These are phyloP conservation scores for Fusarium succisae DNA, from an alignment of 2,329 filamentous ascomycete species.

Conservation along the genomic window DNA sequence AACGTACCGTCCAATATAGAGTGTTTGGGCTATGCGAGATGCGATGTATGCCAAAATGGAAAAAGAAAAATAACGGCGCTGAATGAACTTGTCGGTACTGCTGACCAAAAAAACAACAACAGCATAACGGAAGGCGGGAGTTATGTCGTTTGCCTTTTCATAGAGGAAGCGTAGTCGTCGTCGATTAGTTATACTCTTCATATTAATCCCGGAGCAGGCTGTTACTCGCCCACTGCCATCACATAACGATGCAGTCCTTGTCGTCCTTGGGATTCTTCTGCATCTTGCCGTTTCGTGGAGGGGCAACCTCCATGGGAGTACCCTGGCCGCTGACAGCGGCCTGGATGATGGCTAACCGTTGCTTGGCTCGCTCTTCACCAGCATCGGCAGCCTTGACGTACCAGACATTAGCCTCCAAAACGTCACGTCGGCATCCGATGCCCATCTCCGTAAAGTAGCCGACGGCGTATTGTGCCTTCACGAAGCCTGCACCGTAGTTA, in stretches of 20 bases:
- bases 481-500: constrained; percentile 59
- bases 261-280: constrained; percentile 61
- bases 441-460: constrained; percentile 99
- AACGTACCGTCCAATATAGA: constrained; percentile 9
- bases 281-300: constrained; percentile 62
- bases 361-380: constrained; percentile 88
- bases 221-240: constrained; percentile 18
- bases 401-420: constrained; percentile 98
- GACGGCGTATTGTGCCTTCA: constrained; percentile 89
- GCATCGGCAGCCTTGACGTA: constrained; percentile 95
- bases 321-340: constrained; percentile 74
- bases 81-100: constrained; percentile 1
- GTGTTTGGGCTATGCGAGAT: constrained; percentile 22
- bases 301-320: constrained; percentile 64
- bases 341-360: constrained; percentile 85
- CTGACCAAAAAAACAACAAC: background rate
- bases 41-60: constrained; percentile 27
- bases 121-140: background rate
- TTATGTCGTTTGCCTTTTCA: background rate
- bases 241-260: constrained; percentile 69
- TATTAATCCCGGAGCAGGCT: constrained; percentile 12
- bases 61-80: constrained; percentile 19
- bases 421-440: constrained; percentile 91
- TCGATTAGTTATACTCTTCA: constrained; percentile 34
- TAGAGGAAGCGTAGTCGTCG: constrained; percentile 20